Percentiles rank a stretch among this genome's conserved stretches.
Conservation (phyloP, 345 rosid species). For the Brassica napus region Da-Ae NC_063444.1:39422001-39422500, state of each 20-base stretch:
- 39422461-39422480: slow-evolving; percentile 15
- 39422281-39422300: background rate
- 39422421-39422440: background rate
- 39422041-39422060: too few relatives aligned
- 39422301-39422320: background rate
- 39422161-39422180: background rate
- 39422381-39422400: background rate
- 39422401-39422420: background rate
- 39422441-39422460: background rate
- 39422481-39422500: background rate
- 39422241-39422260: background rate
- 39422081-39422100: background rate
- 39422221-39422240: background rate
- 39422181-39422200: background rate
- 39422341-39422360: background rate
- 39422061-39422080: slow-evolving; percentile 1
- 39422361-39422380: background rate
- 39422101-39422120: background rate
- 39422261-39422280: background rate
- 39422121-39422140: background rate
- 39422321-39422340: background rate
- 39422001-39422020: too few relatives aligned
- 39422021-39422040: too few relatives aligned
- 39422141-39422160: background rate
- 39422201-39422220: background rate